Evolutionary conservation across 352 stramenopile genomes (phyloP), one percentile per base, ranked within the genome.

Genomic region (Phytophthora hybrid): DNA sequence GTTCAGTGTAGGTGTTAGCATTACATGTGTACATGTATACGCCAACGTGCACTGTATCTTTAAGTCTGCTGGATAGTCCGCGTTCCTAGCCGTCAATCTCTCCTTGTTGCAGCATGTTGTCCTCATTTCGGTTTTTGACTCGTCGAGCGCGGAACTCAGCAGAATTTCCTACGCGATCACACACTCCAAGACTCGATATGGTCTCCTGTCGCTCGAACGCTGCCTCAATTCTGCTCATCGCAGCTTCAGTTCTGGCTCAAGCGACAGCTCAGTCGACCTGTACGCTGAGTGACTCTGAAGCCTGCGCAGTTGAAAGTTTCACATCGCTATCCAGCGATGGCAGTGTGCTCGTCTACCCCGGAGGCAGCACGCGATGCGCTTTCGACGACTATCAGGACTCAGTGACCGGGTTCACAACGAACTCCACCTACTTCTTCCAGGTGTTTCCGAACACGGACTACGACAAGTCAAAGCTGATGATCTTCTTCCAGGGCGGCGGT

Each of bases 401-500:
- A 5, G 41, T 55, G 18, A 80, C 71, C 7, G 47, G 18, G 0
- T 84, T 77, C 68, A 68, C 59, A 39, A 76, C 78, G 16, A 82
- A 80, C 65, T 61, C 78, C 8, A 85, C 79, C 32, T 87, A 79
- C 59, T 85, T 85, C 62, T 86, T 85, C 66, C 78, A 85, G 63
- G 73, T 86, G 54, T 86, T 87, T 53, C 82, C 82, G 6, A 74
- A 77, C 59, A 66, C 64, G 44, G 69, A 77, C 19, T 69, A 73
- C 29, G 75, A 84, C 60, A 84, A 85, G 69, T 77, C 58, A n/a
- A 92, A 90, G 73, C 52, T 92, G 21, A 23, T 92, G 51, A 58
- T 92, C 39, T 87, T 82, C 54, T 83, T 90, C 55, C 81, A 90
- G 39, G 84, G 82, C 29, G 82, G 84, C 49, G 82, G 81, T 49